Percentiles rank a stretch among this genome's conserved stretches.
phyloP scores from a whole-genome alignment of 2,329 filamentous ascomycete species.

The Xylariaceae sp. region DNA sequence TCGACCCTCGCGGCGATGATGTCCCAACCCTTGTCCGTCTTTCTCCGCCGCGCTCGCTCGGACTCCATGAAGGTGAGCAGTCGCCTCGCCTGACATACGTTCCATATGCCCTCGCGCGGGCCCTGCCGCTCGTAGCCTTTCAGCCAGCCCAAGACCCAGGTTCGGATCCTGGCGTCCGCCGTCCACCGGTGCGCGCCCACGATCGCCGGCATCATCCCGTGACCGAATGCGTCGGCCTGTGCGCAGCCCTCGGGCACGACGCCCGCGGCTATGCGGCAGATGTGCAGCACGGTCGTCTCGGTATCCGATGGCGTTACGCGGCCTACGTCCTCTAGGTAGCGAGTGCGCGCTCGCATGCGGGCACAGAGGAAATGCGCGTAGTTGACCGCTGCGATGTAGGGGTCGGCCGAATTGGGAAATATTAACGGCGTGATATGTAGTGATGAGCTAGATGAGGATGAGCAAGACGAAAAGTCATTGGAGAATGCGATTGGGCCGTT shows the following conservation, averaged over 20 bases:
- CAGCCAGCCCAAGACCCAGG: constrained; percentile 1
- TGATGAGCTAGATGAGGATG: neutral
- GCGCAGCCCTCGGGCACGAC: neutral
- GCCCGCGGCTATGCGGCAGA: constrained; percentile 3
- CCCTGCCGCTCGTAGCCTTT: neutral
- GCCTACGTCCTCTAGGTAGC: neutral
- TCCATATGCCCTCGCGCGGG: constrained; percentile 2
- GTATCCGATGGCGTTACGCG: neutral
- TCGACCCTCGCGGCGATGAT: constrained; percentile 2
- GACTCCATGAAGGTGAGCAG: neutral
- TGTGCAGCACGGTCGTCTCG: constrained; percentile 2
- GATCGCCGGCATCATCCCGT: constrained; percentile 1
- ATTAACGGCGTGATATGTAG: neutral
- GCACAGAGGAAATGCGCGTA: constrained; percentile 4
- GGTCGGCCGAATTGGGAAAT: neutral
- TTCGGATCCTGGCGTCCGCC: neutral
- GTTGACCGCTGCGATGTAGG: constrained; percentile 1
- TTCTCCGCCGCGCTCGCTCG: neutral
- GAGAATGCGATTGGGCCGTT: constrained; percentile 9
- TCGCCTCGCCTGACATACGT: neutral
- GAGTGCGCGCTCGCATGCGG: constrained; percentile 1
- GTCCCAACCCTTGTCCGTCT: neutral
- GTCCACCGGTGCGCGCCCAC: constrained; percentile 2
- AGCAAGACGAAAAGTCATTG: neutral
- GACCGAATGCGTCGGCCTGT: constrained; percentile 1